A percentile compares a stretch with the other conserved stretches of the same genome.
phyloP scores from a whole-genome alignment of 352 stramenopile species.

The Phytophthora pluvialis region DNA sequence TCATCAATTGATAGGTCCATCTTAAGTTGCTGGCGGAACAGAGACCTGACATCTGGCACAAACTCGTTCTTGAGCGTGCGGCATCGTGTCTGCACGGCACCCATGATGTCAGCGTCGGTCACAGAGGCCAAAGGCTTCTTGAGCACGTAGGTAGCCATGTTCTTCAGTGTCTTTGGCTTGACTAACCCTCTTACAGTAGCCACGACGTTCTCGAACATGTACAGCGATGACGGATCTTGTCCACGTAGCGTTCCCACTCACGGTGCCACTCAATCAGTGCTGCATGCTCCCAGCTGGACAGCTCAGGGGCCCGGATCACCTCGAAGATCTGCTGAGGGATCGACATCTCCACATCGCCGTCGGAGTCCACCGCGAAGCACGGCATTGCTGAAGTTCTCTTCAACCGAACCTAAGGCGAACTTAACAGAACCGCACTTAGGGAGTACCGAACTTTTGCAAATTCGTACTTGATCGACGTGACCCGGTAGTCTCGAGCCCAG shows the following conservation, averaged over 20 bases:
- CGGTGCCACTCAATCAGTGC: not conserved
- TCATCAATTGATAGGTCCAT: conserved; percentile 6
- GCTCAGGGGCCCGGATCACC: conserved; percentile 12
- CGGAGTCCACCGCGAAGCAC: conserved; percentile 1
- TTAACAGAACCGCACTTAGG: too few species aligned
- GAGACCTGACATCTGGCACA: not conserved
- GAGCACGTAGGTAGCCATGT: conserved; percentile 20
- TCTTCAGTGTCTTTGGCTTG: conserved; percentile 7
- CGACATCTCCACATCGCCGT: conserved; percentile 18
- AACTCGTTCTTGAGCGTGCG: conserved; percentile 10
- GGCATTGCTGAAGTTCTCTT: not conserved
- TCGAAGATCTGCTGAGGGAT: conserved; percentile 23
- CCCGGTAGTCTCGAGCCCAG: too few species aligned
- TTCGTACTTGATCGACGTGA: too few species aligned
- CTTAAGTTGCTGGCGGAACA: not conserved
- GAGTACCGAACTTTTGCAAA: too few species aligned
- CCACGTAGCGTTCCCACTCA: too few species aligned
- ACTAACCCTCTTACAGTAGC: too few species aligned
- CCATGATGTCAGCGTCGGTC: conserved; percentile 20
- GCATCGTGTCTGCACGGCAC: conserved; percentile 2
- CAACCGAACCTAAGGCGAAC: not conserved
- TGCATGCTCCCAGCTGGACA: conserved; percentile 21
- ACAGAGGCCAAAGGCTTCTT: conserved; percentile 14
- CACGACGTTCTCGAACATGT: conserved; percentile 23
- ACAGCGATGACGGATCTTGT: too few species aligned